Conservation (phyloP, 1,139 yeast species). For the Martiniozyma asiatica region DNA sequence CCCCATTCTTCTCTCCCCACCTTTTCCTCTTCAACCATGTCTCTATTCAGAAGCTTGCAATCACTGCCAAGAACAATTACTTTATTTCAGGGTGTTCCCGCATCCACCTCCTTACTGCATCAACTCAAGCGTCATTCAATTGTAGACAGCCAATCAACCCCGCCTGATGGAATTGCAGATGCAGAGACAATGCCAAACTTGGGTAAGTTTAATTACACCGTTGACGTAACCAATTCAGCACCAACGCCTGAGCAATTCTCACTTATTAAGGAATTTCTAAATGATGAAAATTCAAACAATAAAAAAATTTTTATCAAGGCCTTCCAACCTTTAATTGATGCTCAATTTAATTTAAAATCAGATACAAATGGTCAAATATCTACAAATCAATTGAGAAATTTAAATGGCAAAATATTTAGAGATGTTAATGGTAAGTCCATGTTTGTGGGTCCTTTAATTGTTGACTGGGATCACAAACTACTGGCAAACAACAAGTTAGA, state of each 20-base stretch:
- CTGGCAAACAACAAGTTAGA: conserved; percentile 39
- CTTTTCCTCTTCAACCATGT: too few relatives aligned
- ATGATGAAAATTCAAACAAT: conserved; percentile 17
- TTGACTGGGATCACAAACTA: conserved; percentile 43
- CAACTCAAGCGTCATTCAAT: too few relatives aligned
- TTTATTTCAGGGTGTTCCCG: too few relatives aligned
- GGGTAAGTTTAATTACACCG: conserved; percentile 14
- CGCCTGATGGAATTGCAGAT: too few relatives aligned
- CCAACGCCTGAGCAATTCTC: conserved; percentile 22
- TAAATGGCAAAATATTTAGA: not conserved
- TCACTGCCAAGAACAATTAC: too few relatives aligned
- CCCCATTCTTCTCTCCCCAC: too few relatives aligned
- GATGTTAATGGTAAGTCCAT: conserved; percentile 11
- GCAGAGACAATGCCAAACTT: too few relatives aligned
- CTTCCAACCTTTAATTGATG: conserved; percentile 15
- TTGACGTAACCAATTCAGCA: conserved; percentile 13
- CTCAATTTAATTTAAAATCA: conserved; percentile 8
- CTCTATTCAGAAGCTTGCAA: too few relatives aligned
- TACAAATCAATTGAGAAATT: conserved; percentile 9
- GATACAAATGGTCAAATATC: conserved; percentile 9
- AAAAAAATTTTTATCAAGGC: conserved; percentile 18
- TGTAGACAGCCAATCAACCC: too few relatives aligned
- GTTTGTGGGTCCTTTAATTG: conserved; percentile 36
- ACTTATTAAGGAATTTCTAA: conserved; percentile 16
- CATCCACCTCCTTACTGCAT: too few relatives aligned